Percentiles rank a stretch among this genome's conserved stretches.
These are phyloP conservation scores for Penicillium sp. DNA, from an alignment of 2,329 filamentous ascomycete species.

Conservation along the genomic window DNA sequence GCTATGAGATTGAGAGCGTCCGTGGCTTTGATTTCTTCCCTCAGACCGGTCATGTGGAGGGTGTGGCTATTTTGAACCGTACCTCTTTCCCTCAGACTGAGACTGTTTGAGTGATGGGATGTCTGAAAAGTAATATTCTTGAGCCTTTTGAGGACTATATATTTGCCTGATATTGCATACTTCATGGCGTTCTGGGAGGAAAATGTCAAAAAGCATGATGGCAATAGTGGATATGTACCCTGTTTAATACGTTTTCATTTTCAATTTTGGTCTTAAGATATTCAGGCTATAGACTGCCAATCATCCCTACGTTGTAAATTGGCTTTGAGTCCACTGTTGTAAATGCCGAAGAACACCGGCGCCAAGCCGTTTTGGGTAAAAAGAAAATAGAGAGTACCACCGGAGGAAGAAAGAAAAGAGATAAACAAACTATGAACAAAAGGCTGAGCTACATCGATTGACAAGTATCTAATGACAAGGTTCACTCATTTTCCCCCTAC, in stretches of 20 bases:
- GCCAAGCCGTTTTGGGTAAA: constrained; percentile 16
- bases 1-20: constrained; percentile 86
- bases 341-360: constrained; percentile 14
- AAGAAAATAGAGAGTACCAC: constrained; percentile 9
- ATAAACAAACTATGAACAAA: constrained; percentile 31
- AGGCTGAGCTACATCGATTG: constrained; percentile 25
- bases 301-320: constrained; percentile 19
- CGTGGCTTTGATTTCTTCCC: constrained; percentile 97
- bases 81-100: constrained; percentile 22
- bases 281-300: constrained; percentile 3
- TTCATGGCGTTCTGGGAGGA: constrained; percentile 7
- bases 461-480: constrained; percentile 22
- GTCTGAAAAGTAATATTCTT: background rate
- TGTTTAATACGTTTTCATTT: background rate
- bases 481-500: constrained; percentile 26
- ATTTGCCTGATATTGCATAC: constrained; percentile 8
- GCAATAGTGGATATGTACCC: constrained; percentile 1
- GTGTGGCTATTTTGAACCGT: constrained; percentile 58
- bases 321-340: constrained; percentile 11
- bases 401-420: constrained; percentile 12
- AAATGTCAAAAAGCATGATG: background rate
- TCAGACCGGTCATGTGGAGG: constrained; percentile 70
- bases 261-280: background rate
- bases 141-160: background rate
- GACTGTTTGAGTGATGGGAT: background rate